These are phyloP conservation scores for Drosera spatulata DNA, from an alignment of 179 eudicot species.

Conservation along the genomic window DNA sequence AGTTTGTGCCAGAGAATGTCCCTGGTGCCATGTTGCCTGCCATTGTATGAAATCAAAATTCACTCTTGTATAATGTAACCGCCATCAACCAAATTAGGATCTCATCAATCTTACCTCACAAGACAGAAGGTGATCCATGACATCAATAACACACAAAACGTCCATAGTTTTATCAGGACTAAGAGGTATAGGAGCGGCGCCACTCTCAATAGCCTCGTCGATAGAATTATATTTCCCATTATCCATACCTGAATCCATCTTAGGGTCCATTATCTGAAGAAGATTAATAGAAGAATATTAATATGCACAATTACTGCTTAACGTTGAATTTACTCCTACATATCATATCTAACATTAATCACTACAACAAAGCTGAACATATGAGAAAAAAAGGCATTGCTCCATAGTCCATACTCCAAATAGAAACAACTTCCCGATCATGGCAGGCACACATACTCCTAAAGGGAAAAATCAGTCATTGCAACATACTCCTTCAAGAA, in stretches of 20 bases:
- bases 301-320: neutral
- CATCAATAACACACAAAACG: slow-evolving; percentile 53
- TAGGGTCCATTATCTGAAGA: slow-evolving; percentile 94
- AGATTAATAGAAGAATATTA: slow-evolving; percentile 1
- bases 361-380: no score
- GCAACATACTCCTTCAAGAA: no score
- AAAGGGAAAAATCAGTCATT: no score
- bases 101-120: slow-evolving; percentile 67
- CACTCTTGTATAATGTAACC: slow-evolving; percentile 1
- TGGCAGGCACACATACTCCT: no score
- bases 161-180: slow-evolving; percentile 69
- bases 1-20: slow-evolving; percentile 91
- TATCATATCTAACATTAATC: no score
- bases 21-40: slow-evolving; percentile 99
- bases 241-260: slow-evolving; percentile 98
- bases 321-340: no score
- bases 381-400: no score
- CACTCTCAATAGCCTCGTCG: slow-evolving; percentile 93
- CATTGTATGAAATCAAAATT: slow-evolving; percentile 14
- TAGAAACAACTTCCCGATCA: no score
- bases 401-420: no score
- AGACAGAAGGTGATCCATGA: slow-evolving; percentile 89
- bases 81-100: slow-evolving; percentile 4
- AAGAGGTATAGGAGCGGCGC: slow-evolving; percentile 92
- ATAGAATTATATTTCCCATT: slow-evolving; percentile 60